Conservation (phyloP, 2,329 filamentous ascomycete species). For the Penicillium sp. region DNA sequence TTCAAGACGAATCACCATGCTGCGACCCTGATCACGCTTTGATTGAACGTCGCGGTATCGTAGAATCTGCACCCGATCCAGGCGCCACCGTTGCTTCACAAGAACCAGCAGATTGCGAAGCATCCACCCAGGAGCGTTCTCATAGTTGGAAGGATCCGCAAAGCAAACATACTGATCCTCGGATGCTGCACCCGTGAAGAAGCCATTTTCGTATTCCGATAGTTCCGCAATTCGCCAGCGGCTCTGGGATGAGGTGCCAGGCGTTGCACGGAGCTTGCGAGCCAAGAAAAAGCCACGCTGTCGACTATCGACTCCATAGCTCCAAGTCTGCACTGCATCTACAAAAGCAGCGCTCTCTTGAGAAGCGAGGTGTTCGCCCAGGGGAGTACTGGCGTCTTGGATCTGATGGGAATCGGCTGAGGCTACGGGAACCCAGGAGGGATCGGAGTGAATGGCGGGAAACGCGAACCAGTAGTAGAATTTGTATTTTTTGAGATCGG, state of each 20-base stretch:
- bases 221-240: slow-evolving; percentile 76
- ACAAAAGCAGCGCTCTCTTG: slow-evolving; percentile 77
- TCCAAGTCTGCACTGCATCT: slow-evolving; percentile 84
- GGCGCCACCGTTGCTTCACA: slow-evolving; percentile 76
- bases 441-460: slow-evolving; percentile 86
- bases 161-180: slow-evolving; percentile 83
- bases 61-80: slow-evolving; percentile 77
- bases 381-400: slow-evolving; percentile 9
- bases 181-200: slow-evolving; percentile 73
- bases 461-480: slow-evolving; percentile 99
- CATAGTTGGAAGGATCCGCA: slow-evolving; percentile 88
- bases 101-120: slow-evolving; percentile 85
- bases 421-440: slow-evolving; percentile 69
- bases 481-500: slow-evolving; percentile 95
- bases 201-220: slow-evolving; percentile 78
- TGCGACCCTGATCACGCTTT: slow-evolving; percentile 76
- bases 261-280: slow-evolving; percentile 50
- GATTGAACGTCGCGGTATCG: slow-evolving; percentile 86
- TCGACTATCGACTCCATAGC: slow-evolving; percentile 74
- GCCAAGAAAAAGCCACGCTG: slow-evolving; percentile 97
- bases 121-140: slow-evolving; percentile 87
- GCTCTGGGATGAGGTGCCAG: slow-evolving; percentile 3
- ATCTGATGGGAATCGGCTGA: slow-evolving; percentile 14
- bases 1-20: slow-evolving; percentile 71
- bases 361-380: slow-evolving; percentile 53